Conservation (phyloP, 2,329 filamentous ascomycete species). For the Calonectria multiphialidica region DNA sequence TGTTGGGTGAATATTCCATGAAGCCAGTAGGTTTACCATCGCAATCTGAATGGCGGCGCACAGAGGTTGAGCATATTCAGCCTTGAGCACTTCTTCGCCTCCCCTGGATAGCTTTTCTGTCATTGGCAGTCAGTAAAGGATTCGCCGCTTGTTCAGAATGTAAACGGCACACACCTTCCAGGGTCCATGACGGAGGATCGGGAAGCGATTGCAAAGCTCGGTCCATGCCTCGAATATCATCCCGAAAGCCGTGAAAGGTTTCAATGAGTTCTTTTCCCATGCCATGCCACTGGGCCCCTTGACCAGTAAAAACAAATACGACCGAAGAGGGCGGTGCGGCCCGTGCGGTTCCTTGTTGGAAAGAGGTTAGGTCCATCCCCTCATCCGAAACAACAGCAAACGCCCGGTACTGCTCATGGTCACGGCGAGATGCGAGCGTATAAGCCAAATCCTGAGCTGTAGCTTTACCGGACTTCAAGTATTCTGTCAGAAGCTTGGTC, state of each 20-base stretch:
- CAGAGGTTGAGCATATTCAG: conserved; percentile 47
- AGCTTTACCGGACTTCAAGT: background rate
- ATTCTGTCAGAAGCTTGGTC: background rate
- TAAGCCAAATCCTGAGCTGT: background rate
- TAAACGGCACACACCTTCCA: conserved; percentile 22
- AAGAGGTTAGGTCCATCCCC: background rate
- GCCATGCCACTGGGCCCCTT: conserved; percentile 48
- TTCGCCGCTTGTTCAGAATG: background rate
- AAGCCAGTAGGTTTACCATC: conserved; percentile 51
- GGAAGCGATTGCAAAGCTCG: background rate
- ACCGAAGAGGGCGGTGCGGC: background rate
- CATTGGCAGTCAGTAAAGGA: background rate
- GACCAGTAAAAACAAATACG: conserved; percentile 46
- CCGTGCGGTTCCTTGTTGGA: background rate
- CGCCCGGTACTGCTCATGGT: background rate
- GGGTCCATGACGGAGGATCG: background rate
- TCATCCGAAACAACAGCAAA: background rate
- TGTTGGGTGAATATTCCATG: conserved; percentile 43
- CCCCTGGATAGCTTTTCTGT: background rate
- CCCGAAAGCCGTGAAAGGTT: conserved; percentile 22
- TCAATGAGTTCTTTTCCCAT: conserved; percentile 43
- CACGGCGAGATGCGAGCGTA: background rate
- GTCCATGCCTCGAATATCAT: conserved; percentile 19
- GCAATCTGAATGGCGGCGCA: conserved; percentile 58
- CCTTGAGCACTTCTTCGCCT: background rate